Evolutionary conservation across 495 filamentous ascomycete species (phyloP), one percentile per base, ranked within the genome.

Genomic region (Trichoderma orchidacearum): DNA sequence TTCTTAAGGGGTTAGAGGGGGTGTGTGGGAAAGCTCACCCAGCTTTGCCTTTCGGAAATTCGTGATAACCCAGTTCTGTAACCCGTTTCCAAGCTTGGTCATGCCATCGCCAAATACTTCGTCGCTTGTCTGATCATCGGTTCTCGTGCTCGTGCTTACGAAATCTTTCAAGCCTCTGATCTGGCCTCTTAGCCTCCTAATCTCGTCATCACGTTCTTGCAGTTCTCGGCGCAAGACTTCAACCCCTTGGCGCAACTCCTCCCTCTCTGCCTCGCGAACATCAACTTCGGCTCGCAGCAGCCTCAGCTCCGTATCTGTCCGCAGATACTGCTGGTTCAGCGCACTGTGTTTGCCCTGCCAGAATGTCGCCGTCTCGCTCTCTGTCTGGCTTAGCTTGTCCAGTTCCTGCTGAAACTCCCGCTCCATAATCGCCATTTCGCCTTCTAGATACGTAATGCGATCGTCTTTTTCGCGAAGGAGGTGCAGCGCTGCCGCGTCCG

Each of bases 41-140:
- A 80, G 64, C 61, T 67, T 78, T 5, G 71, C 70, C 64, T 71
- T 71, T 58, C 79, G 68, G 52, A 81, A 81, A 64, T 77, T 68
- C 23, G 73, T 70, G 55, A 81, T 72, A 11, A 78, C 73, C 79
- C 79, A 82, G 59, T 79, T 79, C 68, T 82, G 79, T 66, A 82
- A 63, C 53, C 72, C 72, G 62, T 79, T 80, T 30, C 74, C 76
- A 51, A 82, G 59, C 61, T 67, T 69, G 54, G 67, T 60, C 71
- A 75, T 70, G 18, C 64, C 61, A 52, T 75, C 72, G 27, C 66
- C 73, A 60, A 82, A 70, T 29, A 74, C 72, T 64, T 82, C 78
- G 58, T 82, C 79, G 54, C 74, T 78, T 34, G 73, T 72, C 69
- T 75, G 72, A 38, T 63, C 73, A 41, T 74, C 70, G 54, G 69